phyloP scores from a whole-genome alignment of 192 early-diverging fungal species.

The Phlyctochytrium arcticum region DNA sequence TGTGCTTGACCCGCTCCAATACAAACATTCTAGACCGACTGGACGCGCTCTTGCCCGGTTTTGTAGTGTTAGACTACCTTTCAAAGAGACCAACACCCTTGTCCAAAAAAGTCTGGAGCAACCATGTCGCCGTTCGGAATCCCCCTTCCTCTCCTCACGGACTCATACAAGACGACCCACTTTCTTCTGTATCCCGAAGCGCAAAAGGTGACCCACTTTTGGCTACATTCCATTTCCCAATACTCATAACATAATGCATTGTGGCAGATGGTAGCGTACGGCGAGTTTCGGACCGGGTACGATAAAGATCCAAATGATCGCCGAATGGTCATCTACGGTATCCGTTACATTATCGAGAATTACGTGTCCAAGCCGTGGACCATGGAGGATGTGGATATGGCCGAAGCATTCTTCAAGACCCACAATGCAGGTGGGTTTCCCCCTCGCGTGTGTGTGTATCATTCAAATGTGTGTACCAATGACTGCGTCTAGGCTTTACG shows the following conservation, averaged over 20 bases:
- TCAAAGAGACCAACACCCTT: too few species aligned
- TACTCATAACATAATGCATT: not conserved
- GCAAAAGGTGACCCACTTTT: constrained; percentile 50
- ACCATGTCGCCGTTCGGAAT: constrained; percentile 26
- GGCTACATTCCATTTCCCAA: not conserved
- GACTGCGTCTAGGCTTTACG: constrained; percentile 26
- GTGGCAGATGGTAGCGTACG: constrained; percentile 70
- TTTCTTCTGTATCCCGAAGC: constrained; percentile 71
- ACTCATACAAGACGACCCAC: constrained; percentile 84
- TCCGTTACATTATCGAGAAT: constrained; percentile 79
- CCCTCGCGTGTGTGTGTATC: not conserved
- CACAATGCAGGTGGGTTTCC: constrained; percentile 59
- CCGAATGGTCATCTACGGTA: constrained; percentile 79
- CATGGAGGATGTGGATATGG: constrained; percentile 57
- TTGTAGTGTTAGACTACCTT: too few species aligned
- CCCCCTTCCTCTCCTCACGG: constrained; percentile 68
- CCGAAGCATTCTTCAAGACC: constrained; percentile 67
- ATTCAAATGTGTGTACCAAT: not conserved
- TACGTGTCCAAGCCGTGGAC: constrained; percentile 70
- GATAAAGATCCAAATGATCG: constrained; percentile 63
- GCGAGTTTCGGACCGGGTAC: constrained; percentile 69
- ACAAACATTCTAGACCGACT: too few species aligned
- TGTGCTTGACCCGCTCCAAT: too few species aligned
- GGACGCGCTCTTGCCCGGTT: too few species aligned
- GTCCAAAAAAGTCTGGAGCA: too few species aligned